Evolutionary conservation across 2,329 filamentous ascomycete species (phyloP).

Genomic region (Orbilia oligospora): DNA sequence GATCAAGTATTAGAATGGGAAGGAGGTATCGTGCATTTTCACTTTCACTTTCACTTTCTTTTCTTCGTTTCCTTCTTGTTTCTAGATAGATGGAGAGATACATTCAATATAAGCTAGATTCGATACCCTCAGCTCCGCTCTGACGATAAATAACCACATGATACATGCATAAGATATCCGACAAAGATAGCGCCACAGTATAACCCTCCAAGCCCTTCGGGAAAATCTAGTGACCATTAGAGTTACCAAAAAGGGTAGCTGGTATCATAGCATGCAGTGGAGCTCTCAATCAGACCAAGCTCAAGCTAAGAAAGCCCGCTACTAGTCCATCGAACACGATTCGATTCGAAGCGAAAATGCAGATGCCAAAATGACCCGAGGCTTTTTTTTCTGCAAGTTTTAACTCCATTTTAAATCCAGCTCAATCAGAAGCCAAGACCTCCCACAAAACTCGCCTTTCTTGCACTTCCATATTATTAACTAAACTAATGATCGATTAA

Average conservation of each 20-base stretch:
- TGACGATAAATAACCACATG: neutral
- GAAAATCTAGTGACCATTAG: neutral
- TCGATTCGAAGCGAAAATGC: constrained; percentile 17
- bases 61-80: neutral
- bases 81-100: constrained; percentile 30
- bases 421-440: constrained; percentile 20
- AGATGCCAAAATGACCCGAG: constrained; percentile 22
- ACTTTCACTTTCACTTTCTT: neutral
- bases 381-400: no score
- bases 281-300: neutral
- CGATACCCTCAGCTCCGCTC: constrained; percentile 1
- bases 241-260: constrained; percentile 16
- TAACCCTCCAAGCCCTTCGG: neutral
- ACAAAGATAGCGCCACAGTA: no score
- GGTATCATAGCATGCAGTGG: neutral
- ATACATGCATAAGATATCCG: neutral
- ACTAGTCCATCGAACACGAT: no score
- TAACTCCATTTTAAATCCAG: constrained; percentile 2
- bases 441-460: constrained; percentile 1
- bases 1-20: constrained; percentile 63
- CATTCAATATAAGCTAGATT: constrained; percentile 2
- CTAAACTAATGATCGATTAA: no score
- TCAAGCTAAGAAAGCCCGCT: no score
- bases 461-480: neutral
- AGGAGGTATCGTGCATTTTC: constrained; percentile 11